phyloP scores from a whole-genome alignment of 2,329 filamentous ascomycete species.

The Cordyceps cateniannulata region DNA sequence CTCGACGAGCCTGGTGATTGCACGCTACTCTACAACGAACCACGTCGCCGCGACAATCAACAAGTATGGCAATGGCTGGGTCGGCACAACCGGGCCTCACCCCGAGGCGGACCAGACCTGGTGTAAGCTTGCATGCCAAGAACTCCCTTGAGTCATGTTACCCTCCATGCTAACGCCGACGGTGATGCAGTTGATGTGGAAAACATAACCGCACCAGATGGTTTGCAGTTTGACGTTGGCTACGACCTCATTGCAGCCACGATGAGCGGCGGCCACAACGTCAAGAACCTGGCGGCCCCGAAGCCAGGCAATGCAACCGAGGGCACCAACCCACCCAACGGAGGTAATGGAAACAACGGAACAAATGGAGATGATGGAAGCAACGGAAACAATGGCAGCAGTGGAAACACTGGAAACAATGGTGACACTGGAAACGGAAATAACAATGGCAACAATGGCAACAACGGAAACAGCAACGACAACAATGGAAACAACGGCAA shows the following conservation, averaged over 20 bases:
- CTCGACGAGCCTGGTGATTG: conserved; percentile 14
- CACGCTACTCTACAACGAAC: conserved; percentile 18
- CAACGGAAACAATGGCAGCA: not conserved
- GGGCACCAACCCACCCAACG: not conserved
- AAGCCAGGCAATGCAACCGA: not conserved
- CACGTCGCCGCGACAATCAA: conserved; percentile 21
- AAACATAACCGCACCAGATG: conserved; percentile 18
- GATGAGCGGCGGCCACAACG: conserved; percentile 6
- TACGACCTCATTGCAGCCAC: conserved; percentile 20
- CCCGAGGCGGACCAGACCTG: conserved; percentile 20
- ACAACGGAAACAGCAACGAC: not conserved
- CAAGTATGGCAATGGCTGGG: conserved; percentile 18
- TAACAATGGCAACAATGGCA: too few species aligned
- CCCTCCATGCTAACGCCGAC: not conserved
- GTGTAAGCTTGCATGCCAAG: conserved; percentile 17
- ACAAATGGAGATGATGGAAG: not conserved
- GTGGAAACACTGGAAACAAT: not conserved
- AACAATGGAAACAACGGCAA: not conserved
- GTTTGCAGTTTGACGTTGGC: conserved; percentile 18
- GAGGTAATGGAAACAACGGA: not conserved
- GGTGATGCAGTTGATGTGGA: conserved; percentile 7
- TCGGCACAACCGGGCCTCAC: conserved; percentile 21
- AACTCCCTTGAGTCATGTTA: not conserved
- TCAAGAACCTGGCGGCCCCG: not conserved
- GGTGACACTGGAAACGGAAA: not conserved